Evolutionary conservation across 352 stramenopile species (phyloP), one percentile per base, ranked within the genome.

Genomic region (Pythium brachiatum): DNA sequence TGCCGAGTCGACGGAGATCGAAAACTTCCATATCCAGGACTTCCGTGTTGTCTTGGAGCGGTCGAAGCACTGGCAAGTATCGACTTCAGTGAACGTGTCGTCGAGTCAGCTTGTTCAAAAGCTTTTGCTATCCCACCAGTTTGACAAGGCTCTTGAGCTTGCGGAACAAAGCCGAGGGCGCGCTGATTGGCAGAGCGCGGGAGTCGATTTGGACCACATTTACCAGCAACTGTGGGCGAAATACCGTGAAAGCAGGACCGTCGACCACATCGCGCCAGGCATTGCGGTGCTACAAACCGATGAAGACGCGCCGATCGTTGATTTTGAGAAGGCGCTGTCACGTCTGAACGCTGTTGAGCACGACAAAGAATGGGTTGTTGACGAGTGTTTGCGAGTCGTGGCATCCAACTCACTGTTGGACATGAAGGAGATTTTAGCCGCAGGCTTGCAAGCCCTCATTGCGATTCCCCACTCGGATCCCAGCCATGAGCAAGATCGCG

Each of bases 401-500:
- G 62, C 68, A 0, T 60, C 74, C 6, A 69, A 78, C 43, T 88
- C 77, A 8, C 72, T 73, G 2, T 48, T 57, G 3, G 68, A 75
- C n/a, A 90, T 89, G 81, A 86, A 81, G 25, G 78, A 79, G 18
- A 66, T 92, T 15, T 58, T 92, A n/a, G 62, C 74, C 11, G 47
- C 76, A 47, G 83, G 77, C 2, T 63, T 73, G 60, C 62, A 69
- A 57, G 71, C 75, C 3, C 62, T 73, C 44, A 23, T 58, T 3
- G 61, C 20, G 1, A 25, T 70, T 9, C 25, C 47, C 6, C 31
- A 59, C 3, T n/a, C 34, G 6, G 46, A 58, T 11, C 43, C 55
- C 7, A 36, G 53, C 11, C 48, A 53, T 3, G 21, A 55, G 12
- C 39, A 51, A 32, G 21, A 57, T 39, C 53, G 39, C 20, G 27